Evolutionary conservation across 1,284 basidiomycete species (phyloP).

Genomic region (Puccinia hordei): DNA sequence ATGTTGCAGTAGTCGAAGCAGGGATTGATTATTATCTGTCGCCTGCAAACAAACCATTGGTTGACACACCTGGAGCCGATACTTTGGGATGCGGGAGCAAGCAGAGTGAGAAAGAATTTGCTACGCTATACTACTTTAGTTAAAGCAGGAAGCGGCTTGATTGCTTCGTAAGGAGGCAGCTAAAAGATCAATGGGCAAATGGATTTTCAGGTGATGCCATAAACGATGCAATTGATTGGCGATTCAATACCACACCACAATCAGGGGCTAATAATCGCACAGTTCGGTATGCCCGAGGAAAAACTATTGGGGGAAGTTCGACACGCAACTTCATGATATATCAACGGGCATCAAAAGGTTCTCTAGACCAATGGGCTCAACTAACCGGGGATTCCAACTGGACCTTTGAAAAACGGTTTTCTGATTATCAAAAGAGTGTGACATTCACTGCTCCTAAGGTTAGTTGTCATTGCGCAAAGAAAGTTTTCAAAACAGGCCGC

Average conservation of each 20-base stretch:
- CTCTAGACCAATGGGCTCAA: conserved; percentile 58
- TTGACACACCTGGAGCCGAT: conserved; percentile 45
- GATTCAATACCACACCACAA: conserved; percentile 33
- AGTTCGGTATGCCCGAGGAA: conserved; percentile 56
- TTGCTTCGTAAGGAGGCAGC: not conserved
- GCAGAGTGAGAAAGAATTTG: conserved; percentile 30
- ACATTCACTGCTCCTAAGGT: conserved; percentile 40
- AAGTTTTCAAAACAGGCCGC: not conserved
- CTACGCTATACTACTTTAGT: conserved; percentile 36
- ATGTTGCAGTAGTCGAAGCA: conserved; percentile 57
- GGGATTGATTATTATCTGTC: conserved; percentile 49
- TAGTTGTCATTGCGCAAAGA: conserved; percentile 51
- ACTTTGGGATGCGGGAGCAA: conserved; percentile 55
- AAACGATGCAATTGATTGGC: conserved; percentile 38
- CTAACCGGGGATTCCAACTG: conserved; percentile 56
- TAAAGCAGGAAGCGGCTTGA: conserved; percentile 17
- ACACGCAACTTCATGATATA: conserved; percentile 58
- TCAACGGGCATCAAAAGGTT: conserved; percentile 55
- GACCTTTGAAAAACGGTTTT: conserved; percentile 57
- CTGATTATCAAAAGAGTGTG: conserved; percentile 39
- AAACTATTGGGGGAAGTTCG: conserved; percentile 56
- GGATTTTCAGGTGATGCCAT: conserved; percentile 4
- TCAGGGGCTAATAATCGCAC: conserved; percentile 34
- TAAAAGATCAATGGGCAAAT: not conserved
- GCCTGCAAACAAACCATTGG: conserved; percentile 51